These are phyloP conservation scores for Leishmania tropica DNA, from an alignment of 208 protist genomes.

Conservation along the genomic window DNA sequence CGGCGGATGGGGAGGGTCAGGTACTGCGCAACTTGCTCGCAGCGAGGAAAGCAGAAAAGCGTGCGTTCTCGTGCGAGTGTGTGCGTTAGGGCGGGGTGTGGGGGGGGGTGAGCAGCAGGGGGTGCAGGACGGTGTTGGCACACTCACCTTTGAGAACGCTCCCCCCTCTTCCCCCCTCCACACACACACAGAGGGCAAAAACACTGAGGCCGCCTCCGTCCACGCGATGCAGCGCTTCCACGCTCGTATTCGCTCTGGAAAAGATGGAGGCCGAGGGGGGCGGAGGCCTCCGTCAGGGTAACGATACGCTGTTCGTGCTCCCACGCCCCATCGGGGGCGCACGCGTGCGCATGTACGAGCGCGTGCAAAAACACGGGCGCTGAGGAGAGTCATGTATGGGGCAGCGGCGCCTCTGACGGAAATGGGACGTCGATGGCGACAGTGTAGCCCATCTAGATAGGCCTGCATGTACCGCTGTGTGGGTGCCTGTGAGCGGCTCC, in stretches of 20 bases:
- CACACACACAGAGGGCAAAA: neutral
- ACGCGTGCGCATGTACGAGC: neutral
- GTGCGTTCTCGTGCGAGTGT: neutral
- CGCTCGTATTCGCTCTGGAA: neutral
- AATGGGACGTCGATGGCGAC: neutral
- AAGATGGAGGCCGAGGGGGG: neutral
- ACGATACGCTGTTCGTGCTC: neutral
- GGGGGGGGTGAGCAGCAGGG: neutral
- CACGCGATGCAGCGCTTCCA: neutral
- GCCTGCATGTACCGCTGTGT: neutral
- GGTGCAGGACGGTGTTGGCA: neutral
- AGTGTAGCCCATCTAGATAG: neutral
- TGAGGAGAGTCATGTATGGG: neutral
- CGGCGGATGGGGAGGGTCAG: neutral
- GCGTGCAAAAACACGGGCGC: neutral
- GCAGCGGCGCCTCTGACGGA: neutral
- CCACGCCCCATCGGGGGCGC: neutral
- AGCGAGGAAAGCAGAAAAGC: neutral
- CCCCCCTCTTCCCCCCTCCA: neutral
- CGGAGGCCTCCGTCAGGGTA: neutral
- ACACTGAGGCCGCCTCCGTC: neutral
- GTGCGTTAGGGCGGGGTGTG: neutral
- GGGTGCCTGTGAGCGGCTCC: neutral
- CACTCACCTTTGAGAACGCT: neutral
- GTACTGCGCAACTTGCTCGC: neutral